Evolutionary conservation across 257 asterid genomes (phyloP).

Genomic region (Oldenlandia corymbosa): DNA sequence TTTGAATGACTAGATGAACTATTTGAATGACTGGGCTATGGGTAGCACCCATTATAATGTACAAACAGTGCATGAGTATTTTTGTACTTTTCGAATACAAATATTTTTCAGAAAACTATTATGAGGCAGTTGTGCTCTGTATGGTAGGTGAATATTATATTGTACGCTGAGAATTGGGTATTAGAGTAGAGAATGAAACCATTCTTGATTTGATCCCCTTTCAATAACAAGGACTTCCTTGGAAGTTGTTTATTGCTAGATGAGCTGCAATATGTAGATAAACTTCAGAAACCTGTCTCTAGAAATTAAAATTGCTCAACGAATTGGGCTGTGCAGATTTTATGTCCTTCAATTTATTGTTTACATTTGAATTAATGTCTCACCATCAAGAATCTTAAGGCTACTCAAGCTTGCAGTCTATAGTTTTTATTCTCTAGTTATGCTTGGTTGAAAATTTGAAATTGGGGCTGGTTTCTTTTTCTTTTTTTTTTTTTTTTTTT

Average conservation of each 20-base stretch:
- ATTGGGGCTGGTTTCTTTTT: not conserved
- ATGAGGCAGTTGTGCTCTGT: not conserved
- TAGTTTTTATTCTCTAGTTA: not conserved
- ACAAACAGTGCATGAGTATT: not conserved
- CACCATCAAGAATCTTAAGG: no score
- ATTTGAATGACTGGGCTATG: no score
- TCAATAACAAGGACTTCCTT: not conserved
- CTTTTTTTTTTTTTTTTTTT: no score
- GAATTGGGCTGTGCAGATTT: not conserved
- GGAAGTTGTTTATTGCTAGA: not conserved
- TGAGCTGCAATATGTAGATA: not conserved
- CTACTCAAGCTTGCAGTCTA: no score
- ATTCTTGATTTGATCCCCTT: not conserved
- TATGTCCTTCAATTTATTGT: not conserved
- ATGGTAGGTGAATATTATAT: not conserved
- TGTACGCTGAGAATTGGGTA: not conserved
- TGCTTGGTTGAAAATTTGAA: not conserved
- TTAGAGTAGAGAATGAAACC: not conserved
- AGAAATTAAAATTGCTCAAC: not conserved
- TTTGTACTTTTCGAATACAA: not conserved
- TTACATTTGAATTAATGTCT: not conserved
- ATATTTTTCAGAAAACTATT: not conserved
- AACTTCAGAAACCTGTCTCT: not conserved
- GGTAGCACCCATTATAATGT: no score
- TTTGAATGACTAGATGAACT: no score